A percentile compares a stretch with the other conserved stretches of the same genome.
Evolutionary conservation across 345 rosid genomes (phyloP).

Genomic region (Angophora floribunda): DNA sequence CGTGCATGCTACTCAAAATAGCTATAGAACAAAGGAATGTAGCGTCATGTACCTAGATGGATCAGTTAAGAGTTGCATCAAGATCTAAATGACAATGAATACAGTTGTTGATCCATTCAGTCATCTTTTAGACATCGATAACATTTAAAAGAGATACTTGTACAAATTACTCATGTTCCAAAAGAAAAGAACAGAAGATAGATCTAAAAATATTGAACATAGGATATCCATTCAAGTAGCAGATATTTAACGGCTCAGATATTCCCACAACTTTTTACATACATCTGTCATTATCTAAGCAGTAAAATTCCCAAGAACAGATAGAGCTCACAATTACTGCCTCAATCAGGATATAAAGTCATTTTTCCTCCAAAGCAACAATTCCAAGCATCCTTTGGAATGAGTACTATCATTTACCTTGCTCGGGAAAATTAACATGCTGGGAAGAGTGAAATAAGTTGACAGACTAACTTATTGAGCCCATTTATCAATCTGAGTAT

Average conservation of each 20-base stretch:
- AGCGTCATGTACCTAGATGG: not conserved
- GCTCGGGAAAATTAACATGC: not conserved
- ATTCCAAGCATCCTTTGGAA: not conserved
- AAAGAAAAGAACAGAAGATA: not conserved
- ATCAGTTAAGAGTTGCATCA: not conserved
- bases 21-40: not conserved
- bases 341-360: not conserved
- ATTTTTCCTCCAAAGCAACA: not conserved
- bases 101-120: not conserved
- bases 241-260: not conserved
- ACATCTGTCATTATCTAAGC: not conserved
- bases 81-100: not conserved
- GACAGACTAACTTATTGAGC: not conserved
- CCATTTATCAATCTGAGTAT: not conserved
- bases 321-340: not conserved
- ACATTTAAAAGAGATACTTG: not conserved
- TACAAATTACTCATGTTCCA: not conserved
- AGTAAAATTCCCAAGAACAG: not conserved
- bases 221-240: not conserved
- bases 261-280: not conserved
- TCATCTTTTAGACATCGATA: not conserved
- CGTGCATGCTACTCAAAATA: not conserved
- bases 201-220: not conserved
- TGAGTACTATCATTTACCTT: not conserved
- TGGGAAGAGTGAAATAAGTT: not conserved